Evolutionary conservation across 2,329 filamentous ascomycete species (phyloP), one percentile per base, ranked within the genome.

Genomic region (Pyrenochaeta sp.): DNA sequence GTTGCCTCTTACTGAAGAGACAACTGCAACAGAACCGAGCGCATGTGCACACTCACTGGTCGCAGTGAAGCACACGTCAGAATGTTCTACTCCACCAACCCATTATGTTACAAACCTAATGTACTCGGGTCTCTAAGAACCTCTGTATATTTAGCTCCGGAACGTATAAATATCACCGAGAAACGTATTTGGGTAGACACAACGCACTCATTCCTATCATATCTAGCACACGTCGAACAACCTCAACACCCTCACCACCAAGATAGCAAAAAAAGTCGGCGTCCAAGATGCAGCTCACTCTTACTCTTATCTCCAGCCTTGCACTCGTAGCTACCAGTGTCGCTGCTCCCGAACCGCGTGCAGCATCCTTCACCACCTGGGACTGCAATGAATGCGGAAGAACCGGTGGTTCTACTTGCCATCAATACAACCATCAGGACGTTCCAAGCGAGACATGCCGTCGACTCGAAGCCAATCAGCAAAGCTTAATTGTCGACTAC

Each of bases 311-410:
- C 1, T 37, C 47, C 9, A 25, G 30, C 3, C 22, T 50, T 9
- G 30, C 47, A n/a, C 32, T 50, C 22, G 34, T 50, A 9, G 47
- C 47, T 24, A 25, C 47, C 34, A 39, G 30, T 36, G 15, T 50
- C 12, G 47, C 47, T 5, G 47, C 24, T 22, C 47, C 47, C 5
- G 47, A 50, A 27, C 32, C 32, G 47, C 47, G 47, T n/a, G 47
- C 47, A 39, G 47, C 47, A 24, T 50, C 47, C 5, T 50, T 50
- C 32, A 39, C 34, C 15, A 50, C 47, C 22, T 50, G 47, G 47
- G 8, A 36, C n/a, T 50, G 47, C 47, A 50, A 30, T 28, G 36
- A 50, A 4, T 50, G 47, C 47, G 47, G 30, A 13, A 25, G n/a
- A 10, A 37, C 19, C 30, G 30, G 22, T 5, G 22, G 22, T 24